These are phyloP conservation scores for Anthoceros angustus DNA, from an alignment of 225 moss, liverwort and hornwort species.

Conservation along the genomic window DNA sequence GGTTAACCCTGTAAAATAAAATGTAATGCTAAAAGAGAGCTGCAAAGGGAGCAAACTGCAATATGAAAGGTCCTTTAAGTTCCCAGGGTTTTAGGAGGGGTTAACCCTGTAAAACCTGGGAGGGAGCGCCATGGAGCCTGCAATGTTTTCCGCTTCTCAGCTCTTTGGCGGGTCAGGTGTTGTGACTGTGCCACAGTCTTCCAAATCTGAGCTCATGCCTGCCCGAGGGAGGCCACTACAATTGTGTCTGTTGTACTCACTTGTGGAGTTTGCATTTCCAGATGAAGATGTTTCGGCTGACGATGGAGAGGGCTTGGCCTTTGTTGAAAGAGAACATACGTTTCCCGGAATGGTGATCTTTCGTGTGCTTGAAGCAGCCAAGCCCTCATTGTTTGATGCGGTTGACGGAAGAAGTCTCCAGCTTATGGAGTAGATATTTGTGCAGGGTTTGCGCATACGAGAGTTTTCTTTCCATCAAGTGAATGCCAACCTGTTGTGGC, in stretches of 20 bases:
- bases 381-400: constrained; percentile 6
- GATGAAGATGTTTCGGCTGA: constrained; percentile 27
- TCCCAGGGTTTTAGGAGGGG: too few species aligned
- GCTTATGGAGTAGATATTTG: too few species aligned
- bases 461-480: constrained; percentile 82
- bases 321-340: constrained; percentile 42
- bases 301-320: constrained; percentile 21
- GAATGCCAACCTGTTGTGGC: constrained; percentile 92
- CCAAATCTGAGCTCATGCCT: not conserved
- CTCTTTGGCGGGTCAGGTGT: constrained; percentile 39
- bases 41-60: too few species aligned
- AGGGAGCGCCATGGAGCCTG: constrained; percentile 25
- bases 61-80: too few species aligned
- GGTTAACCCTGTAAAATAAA: too few species aligned
- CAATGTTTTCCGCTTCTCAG: constrained; percentile 42
- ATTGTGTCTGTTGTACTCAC: not conserved
- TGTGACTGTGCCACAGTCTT: not conserved
- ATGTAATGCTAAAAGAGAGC: too few species aligned
- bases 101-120: too few species aligned
- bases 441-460: constrained; percentile 59
- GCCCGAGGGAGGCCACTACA: not conserved
- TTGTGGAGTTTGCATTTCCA: not conserved
- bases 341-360: constrained; percentile 40
- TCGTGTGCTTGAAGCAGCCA: not conserved
- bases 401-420: not conserved